phyloP scores from a whole-genome alignment of 768 basidiomycete genomes.

The Suillus weaverae region DNA sequence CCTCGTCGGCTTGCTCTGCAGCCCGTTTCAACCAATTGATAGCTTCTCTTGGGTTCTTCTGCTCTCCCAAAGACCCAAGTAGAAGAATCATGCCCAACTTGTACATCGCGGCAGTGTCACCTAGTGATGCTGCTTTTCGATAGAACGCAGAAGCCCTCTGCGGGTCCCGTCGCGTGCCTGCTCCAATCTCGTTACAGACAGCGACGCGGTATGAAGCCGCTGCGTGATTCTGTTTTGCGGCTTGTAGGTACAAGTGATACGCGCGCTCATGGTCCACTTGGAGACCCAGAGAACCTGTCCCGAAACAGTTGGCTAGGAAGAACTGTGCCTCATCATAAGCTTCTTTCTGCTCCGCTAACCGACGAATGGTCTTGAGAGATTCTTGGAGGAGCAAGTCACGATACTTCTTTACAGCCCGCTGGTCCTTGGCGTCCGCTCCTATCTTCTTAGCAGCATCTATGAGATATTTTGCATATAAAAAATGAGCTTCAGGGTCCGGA shows the following conservation, averaged over 20 bases:
- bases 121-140: constrained; percentile 92
- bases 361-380: constrained; percentile 88
- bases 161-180: constrained; percentile 88
- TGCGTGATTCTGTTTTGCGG: constrained; percentile 95
- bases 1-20: constrained; percentile 95
- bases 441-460: constrained; percentile 97
- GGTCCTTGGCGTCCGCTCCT: constrained; percentile 68
- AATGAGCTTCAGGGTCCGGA: constrained; percentile 97
- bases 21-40: constrained; percentile 93
- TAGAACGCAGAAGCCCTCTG: constrained; percentile 92
- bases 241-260: constrained; percentile 95
- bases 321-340: constrained; percentile 97
- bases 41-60: constrained; percentile 86
- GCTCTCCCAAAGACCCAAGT: constrained; percentile 79
- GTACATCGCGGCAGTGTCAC: constrained; percentile 98
- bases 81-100: constrained; percentile 99
- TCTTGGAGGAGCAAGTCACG: constrained; percentile 85
- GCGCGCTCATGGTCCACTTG: constrained; percentile 97
- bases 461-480: constrained; percentile 96
- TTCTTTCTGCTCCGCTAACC: constrained; percentile 88
- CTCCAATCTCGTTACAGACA: constrained; percentile 98
- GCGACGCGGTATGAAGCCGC: constrained; percentile 95
- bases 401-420: constrained; percentile 86
- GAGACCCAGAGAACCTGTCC: constrained; percentile 93
- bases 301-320: constrained; percentile 96